phyloP scores from a whole-genome alignment of 1,284 basidiomycete genomes.

The Leccinum colubrinum region DNA sequence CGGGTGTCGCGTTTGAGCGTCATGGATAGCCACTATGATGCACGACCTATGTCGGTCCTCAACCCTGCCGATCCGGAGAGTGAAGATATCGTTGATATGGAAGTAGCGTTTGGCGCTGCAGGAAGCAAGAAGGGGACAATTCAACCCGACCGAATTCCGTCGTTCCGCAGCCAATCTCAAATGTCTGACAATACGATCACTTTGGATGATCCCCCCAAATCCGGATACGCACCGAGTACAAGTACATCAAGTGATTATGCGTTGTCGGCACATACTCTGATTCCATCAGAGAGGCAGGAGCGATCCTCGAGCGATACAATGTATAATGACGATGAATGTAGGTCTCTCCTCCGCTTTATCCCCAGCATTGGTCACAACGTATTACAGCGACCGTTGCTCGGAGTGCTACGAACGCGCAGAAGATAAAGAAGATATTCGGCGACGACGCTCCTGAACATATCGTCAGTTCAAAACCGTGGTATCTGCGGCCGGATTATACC shows the following conservation, averaged over 20 bases:
- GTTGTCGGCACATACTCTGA: constrained; percentile 25
- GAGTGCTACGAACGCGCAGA: constrained; percentile 45
- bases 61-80: constrained; percentile 40
- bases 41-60: constrained; percentile 36
- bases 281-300: constrained; percentile 24
- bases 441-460: constrained; percentile 57
- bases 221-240: constrained; percentile 17
- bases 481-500: constrained; percentile 78
- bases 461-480: constrained; percentile 76
- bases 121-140: constrained; percentile 26
- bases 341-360: constrained; percentile 17
- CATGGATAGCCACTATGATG: constrained; percentile 48
- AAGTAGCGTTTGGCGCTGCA: constrained; percentile 45
- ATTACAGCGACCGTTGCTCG: constrained; percentile 25
- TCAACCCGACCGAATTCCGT: constrained; percentile 25
- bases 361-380: constrained; percentile 8
- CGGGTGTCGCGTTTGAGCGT: constrained; percentile 66
- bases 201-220: constrained; percentile 27
- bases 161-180: constrained; percentile 34
- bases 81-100: constrained; percentile 65
- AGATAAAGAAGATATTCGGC: constrained; percentile 77
- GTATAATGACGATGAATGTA: constrained; percentile 38
- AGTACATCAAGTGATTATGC: constrained; percentile 28
- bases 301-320: constrained; percentile 23
- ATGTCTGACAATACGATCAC: constrained; percentile 37